A percentile compares a stretch with the other conserved stretches of the same genome.
phyloP scores from a whole-genome alignment of 495 filamentous ascomycete genomes.

The Barbatosphaeria neglecta region DNA sequence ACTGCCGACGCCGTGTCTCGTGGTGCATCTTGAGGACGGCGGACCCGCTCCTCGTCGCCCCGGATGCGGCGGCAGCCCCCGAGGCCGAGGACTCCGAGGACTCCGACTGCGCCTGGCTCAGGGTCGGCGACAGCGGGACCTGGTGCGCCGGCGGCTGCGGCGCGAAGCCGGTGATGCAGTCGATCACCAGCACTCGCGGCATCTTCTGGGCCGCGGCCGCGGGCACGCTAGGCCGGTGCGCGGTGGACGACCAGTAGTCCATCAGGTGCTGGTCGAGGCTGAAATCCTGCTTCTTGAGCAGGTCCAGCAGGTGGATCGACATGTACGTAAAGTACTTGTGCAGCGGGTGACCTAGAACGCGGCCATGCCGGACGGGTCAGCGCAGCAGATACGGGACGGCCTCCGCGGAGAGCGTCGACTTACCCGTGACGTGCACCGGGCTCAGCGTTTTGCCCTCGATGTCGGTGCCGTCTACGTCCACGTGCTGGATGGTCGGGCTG shows the following conservation, averaged over 20 bases:
- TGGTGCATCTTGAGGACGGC: conserved; percentile 34
- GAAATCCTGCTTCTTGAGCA: conserved; percentile 30
- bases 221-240: conserved; percentile 16
- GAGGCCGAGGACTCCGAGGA: not conserved
- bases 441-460: conserved; percentile 27
- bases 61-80: not conserved
- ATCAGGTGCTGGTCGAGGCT: conserved; percentile 30
- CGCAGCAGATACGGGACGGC: too few relatives aligned
- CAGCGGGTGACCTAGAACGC: conserved; percentile 53
- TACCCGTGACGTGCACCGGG: conserved; percentile 25
- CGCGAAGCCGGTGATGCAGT: conserved; percentile 40
- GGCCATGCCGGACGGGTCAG: conserved; percentile 12
- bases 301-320: conserved; percentile 38
- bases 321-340: conserved; percentile 51
- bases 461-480: conserved; percentile 32
- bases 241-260: conserved; percentile 16
- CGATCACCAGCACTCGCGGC: conserved; percentile 38
- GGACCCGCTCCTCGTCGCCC: conserved; percentile 10
- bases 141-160: conserved; percentile 24
- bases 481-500: conserved; percentile 39
- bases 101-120: conserved; percentile 13
- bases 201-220: conserved; percentile 8
- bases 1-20: conserved; percentile 39
- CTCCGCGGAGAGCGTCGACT: conserved; percentile 2
- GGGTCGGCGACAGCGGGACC: conserved; percentile 22